phyloP scores from a whole-genome alignment of 176 grass and related monocot species.

The Areca catechu region DNA sequence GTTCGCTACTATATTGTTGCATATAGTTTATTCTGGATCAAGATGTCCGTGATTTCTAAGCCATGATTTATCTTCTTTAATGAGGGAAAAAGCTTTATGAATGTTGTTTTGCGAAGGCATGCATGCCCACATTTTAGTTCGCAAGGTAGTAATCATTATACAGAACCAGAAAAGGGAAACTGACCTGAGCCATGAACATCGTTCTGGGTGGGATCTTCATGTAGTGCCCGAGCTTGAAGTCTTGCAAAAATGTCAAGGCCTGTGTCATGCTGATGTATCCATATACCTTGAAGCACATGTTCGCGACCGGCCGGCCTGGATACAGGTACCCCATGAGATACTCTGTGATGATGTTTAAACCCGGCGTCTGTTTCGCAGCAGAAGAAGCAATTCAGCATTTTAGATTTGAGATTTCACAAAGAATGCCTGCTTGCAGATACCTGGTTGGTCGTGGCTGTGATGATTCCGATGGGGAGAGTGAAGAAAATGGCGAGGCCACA shows the following conservation, averaged over 20 bases:
- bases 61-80: too few relatives aligned
- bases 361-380: slow-evolving; percentile 48
- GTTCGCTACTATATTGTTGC: too few relatives aligned
- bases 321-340: slow-evolving; percentile 93
- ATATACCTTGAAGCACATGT: slow-evolving; percentile 99
- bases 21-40: too few relatives aligned
- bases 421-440: slow-evolving; percentile 6
- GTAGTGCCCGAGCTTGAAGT: slow-evolving; percentile 90
- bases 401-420: neutral
- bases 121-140: too few relatives aligned
- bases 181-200: slow-evolving; percentile 98
- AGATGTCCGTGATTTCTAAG: too few relatives aligned
- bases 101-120: too few relatives aligned
- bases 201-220: slow-evolving; percentile 96
- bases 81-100: too few relatives aligned
- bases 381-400: neutral
- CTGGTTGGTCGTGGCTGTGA: slow-evolving; percentile 91
- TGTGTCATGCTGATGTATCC: slow-evolving; percentile 87
- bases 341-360: slow-evolving; percentile 84
- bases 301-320: slow-evolving; percentile 68
- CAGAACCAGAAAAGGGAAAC: neutral
- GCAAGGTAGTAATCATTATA: too few relatives aligned
- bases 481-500: slow-evolving; percentile 70
- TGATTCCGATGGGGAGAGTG: slow-evolving; percentile 88
- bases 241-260: slow-evolving; percentile 74